Evolutionary conservation across 805 yeast genomes (phyloP).

Genomic region (Wickerhamomyces chaumierensis): DNA sequence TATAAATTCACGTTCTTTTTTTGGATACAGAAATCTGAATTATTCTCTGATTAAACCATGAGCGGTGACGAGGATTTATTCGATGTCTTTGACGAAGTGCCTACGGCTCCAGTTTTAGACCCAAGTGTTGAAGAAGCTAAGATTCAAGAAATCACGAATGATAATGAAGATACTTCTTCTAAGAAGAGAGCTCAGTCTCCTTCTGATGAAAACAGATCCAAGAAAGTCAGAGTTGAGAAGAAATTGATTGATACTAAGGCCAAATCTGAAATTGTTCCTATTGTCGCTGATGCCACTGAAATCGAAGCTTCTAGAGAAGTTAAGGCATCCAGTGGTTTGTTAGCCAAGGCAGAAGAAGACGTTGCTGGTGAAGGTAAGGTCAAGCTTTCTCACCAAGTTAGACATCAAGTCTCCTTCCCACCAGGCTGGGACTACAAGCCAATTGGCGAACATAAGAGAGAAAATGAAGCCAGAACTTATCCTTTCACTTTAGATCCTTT

Average conservation of each 20-base stretch:
- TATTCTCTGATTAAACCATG: not conserved
- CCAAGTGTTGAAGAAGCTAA: slow-evolving; percentile 5
- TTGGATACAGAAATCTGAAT: too few relatives aligned
- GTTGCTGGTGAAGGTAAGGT: slow-evolving; percentile 36
- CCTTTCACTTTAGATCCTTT: slow-evolving; percentile 94
- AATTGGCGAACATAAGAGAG: slow-evolving; percentile 75
- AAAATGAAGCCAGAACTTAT: slow-evolving; percentile 73
- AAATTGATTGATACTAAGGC: slow-evolving; percentile 25
- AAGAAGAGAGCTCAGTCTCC: not conserved
- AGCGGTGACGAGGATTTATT: slow-evolving; percentile 40
- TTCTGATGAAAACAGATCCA: not conserved
- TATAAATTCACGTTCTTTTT: too few relatives aligned
- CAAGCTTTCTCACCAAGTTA: slow-evolving; percentile 80
- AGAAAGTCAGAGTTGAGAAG: slow-evolving; percentile 17
- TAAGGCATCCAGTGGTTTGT: slow-evolving; percentile 65
- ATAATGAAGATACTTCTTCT: slow-evolving; percentile 13
- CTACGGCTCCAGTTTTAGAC: slow-evolving; percentile 21
- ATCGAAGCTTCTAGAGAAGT: slow-evolving; percentile 86
- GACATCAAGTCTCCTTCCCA: slow-evolving; percentile 96
- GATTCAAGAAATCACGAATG: slow-evolving; percentile 4
- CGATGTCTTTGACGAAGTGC: slow-evolving; percentile 51
- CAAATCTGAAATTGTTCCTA: slow-evolving; percentile 45
- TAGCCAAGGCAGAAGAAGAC: slow-evolving; percentile 28
- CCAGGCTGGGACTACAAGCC: slow-evolving; percentile 84
- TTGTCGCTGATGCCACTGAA: slow-evolving; percentile 79